Evolutionary conservation across 805 yeast genomes (phyloP), one percentile per base, ranked within the genome.

Genomic region (Metschnikowia baotianmanensis): DNA sequence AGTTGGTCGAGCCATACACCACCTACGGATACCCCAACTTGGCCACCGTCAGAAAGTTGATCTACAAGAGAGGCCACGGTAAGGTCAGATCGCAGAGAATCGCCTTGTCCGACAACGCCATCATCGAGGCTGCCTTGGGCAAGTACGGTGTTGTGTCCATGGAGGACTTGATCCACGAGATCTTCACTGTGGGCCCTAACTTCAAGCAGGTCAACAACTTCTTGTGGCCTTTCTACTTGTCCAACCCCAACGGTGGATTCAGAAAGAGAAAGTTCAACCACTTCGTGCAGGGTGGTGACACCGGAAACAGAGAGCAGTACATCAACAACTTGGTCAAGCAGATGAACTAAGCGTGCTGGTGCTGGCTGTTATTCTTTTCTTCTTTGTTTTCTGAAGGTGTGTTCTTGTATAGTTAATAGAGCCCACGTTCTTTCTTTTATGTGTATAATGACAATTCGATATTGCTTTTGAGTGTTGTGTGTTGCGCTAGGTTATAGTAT

Each of bases 181-280:
- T 88, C 65, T 83, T 77, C 86, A 81, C 95, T 56, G 96, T 87
- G 71, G 96, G 96, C 75, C 96, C 96, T 74, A 88, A 88, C 90
- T 88, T 88, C 89, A 88, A 88, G 80, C 96, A 88, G 80, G 96
- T 86, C 65, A 86, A 86, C 90, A 88, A 87, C 95, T 88, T 88
- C 82, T 80, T 88, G 76, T 87, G 95, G 95, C 96, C 96, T 78
- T 88, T 88, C 91, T 82, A 86, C 79, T 82, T 88, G 71, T 86
- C 96, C 62, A 86, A 85, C 83, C 96, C 96, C 75, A 80, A 80
- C 73, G 96, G 96, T 77, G 96, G 96, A 74, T 88, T 95, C 96
- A 91, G 95, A 80, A 86, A 86, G 59, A 88, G 96, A 83, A 88
- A 88, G 82, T 88, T 88, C 95, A 82, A 82, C 78, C 96, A 88